Percentiles rank a stretch among this genome's conserved stretches.
Conservation (phyloP, 768 basidiomycete species). For the Trametopsis cervina region DNA sequence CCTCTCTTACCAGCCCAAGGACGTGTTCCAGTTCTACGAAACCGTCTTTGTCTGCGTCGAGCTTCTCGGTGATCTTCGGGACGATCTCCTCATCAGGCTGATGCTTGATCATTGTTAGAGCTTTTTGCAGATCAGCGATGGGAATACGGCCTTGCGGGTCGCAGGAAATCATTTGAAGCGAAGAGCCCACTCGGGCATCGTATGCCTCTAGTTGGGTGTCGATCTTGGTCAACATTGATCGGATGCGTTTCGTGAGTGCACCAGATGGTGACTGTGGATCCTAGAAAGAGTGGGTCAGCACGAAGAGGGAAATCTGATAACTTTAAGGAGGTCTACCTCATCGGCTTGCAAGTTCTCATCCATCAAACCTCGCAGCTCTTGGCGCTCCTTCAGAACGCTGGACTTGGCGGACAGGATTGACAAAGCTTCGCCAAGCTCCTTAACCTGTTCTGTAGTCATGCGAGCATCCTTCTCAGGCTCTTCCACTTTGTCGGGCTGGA, state of each 20-base stretch:
- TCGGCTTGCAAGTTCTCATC: constrained; percentile 88
- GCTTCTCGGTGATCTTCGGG: constrained; percentile 80
- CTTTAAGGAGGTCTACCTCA: constrained; percentile 54
- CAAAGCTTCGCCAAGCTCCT: constrained; percentile 88
- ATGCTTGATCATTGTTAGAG: constrained; percentile 90
- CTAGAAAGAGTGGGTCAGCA: constrained; percentile 32
- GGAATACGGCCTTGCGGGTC: constrained; percentile 87
- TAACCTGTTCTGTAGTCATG: constrained; percentile 95
- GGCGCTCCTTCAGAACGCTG: constrained; percentile 91
- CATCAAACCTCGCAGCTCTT: constrained; percentile 87
- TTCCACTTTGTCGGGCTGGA: constrained; percentile 55
- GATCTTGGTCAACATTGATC: constrained; percentile 92
- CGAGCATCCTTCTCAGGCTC: constrained; percentile 58
- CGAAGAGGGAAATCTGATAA: no score
- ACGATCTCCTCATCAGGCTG: constrained; percentile 86
- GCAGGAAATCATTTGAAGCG: constrained; percentile 79
- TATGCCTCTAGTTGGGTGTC: constrained; percentile 89
- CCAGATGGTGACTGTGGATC: constrained; percentile 76
- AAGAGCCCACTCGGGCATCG: constrained; percentile 79
- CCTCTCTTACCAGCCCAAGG: constrained; percentile 79
- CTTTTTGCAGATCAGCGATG: constrained; percentile 83
- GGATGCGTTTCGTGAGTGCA: constrained; percentile 93
- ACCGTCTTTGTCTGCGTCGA: constrained; percentile 95
- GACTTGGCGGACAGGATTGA: constrained; percentile 90
- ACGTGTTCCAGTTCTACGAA: constrained; percentile 96